These are phyloP conservation scores for Globomyces pollinis-pini DNA, from an alignment of 192 early-diverging fungal genomes.

Conservation along the genomic window DNA sequence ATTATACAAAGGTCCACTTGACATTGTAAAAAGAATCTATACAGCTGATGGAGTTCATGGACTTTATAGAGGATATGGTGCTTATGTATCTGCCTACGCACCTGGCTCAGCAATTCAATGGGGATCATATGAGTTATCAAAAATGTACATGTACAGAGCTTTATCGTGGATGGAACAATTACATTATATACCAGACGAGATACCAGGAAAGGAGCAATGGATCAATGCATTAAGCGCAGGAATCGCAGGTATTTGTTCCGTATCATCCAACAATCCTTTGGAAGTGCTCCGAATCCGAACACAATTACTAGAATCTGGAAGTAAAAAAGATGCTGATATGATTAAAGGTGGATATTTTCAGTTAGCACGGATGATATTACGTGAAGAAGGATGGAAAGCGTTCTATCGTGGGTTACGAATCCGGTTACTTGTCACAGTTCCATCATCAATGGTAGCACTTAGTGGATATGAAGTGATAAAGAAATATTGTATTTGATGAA, in stretches of 20 bases:
- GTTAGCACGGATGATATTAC: conserved; percentile 18
- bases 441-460: conserved; percentile 36
- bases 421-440: conserved; percentile 30
- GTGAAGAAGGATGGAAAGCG: conserved; percentile 26
- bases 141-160: conserved; percentile 13
- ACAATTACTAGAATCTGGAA: conserved; percentile 30
- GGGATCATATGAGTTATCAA: conserved; percentile 39
- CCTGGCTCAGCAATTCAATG: conserved; percentile 41
- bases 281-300: conserved; percentile 34
- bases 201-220: not conserved
- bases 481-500: no score
- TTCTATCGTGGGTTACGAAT: conserved; percentile 34
- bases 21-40: conserved; percentile 24
- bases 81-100: conserved; percentile 35
- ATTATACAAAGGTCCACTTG: conserved; percentile 19
- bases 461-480: conserved; percentile 40
- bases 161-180: not conserved
- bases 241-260: conserved; percentile 26
- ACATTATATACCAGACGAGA: not conserved
- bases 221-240: not conserved
- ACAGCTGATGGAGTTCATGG: conserved; percentile 26
- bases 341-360: conserved; percentile 27
- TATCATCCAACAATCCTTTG: conserved; percentile 38
- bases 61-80: conserved; percentile 36
- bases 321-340: conserved; percentile 22